Percentiles rank a stretch among this genome's conserved stretches.
These are phyloP conservation scores for Candida broadrunensis DNA, from an alignment of 805 yeast species.

Conservation along the genomic window DNA sequence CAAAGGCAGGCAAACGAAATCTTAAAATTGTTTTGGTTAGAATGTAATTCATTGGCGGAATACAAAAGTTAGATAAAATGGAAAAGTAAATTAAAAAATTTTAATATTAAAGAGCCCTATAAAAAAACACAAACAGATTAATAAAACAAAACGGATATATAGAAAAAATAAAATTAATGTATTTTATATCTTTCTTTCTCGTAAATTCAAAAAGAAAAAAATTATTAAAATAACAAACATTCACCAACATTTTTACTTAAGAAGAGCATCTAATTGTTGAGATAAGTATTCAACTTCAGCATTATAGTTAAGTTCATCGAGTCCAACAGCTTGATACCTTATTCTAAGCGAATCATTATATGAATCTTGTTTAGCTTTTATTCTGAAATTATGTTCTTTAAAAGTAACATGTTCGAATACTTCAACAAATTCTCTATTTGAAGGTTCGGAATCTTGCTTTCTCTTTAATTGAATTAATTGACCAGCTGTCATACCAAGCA, in stretches of 20 bases:
- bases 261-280: slow-evolving; percentile 36
- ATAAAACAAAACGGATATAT: slow-evolving; percentile 1
- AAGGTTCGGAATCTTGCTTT: slow-evolving; percentile 35
- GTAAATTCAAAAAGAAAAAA: background rate
- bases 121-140: background rate
- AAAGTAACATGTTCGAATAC: slow-evolving; percentile 51
- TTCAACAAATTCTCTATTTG: slow-evolving; percentile 42
- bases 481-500: slow-evolving; percentile 67
- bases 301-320: slow-evolving; percentile 51
- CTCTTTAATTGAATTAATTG: slow-evolving; percentile 46
- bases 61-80: slow-evolving; percentile 14
- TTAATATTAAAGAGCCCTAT: background rate
- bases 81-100: background rate
- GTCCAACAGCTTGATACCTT: slow-evolving; percentile 63
- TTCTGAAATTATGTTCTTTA: slow-evolving; percentile 69
- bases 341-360: slow-evolving; percentile 77
- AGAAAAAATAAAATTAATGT: no score
- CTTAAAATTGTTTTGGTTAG: slow-evolving; percentile 63
- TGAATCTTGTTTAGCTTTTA: slow-evolving; percentile 79
- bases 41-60: slow-evolving; percentile 53
- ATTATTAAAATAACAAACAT: background rate
- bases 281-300: slow-evolving; percentile 61
- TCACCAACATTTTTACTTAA: slow-evolving; percentile 6
- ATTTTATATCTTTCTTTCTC: no score
- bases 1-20: slow-evolving; percentile 57